A percentile compares a stretch with the other conserved stretches of the same genome.
Evolutionary conservation across 2,329 filamentous ascomycete genomes (phyloP).

Genomic region (Xylaria sp.): DNA sequence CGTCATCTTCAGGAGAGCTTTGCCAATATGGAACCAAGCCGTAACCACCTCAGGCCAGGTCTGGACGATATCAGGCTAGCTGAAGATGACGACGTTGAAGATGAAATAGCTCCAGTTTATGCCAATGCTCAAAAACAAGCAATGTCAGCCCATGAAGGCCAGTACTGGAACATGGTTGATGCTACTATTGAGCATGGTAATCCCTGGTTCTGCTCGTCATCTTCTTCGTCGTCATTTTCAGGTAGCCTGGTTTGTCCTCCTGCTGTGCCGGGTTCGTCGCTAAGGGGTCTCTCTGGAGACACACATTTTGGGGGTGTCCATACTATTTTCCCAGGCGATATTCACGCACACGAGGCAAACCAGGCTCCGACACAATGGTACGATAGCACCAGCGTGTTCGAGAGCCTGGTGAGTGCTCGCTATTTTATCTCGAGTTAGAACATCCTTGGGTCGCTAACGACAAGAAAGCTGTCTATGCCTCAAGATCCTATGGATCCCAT

Average conservation of each 20-base stretch:
- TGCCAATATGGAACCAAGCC: too few relatives aligned
- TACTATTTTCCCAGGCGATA: conserved; percentile 52
- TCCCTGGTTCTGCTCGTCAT: not conserved
- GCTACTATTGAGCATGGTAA: not conserved
- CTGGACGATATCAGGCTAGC: too few relatives aligned
- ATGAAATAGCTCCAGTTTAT: too few relatives aligned
- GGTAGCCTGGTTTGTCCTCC: conserved; percentile 8
- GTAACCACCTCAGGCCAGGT: too few relatives aligned
- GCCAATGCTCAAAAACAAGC: too few relatives aligned
- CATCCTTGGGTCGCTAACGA: not conserved
- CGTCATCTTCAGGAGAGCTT: too few relatives aligned
- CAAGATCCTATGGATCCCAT: not conserved
- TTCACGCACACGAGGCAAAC: conserved; percentile 42
- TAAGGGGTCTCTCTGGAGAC: not conserved
- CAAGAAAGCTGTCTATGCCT: not conserved
- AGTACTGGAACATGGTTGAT: not conserved
- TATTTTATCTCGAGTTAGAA: not conserved
- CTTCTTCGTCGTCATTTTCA: not conserved
- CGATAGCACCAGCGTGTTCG: not conserved
- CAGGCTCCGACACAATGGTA: conserved; percentile 17
- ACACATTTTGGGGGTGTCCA: not conserved
- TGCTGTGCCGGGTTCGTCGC: not conserved
- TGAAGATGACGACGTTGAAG: too few relatives aligned
- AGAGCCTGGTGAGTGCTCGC: conserved; percentile 18
- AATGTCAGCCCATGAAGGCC: too few relatives aligned